phyloP scores from a whole-genome alignment of 169 alveolate genomes.

The Plasmodium ovale region DNA sequence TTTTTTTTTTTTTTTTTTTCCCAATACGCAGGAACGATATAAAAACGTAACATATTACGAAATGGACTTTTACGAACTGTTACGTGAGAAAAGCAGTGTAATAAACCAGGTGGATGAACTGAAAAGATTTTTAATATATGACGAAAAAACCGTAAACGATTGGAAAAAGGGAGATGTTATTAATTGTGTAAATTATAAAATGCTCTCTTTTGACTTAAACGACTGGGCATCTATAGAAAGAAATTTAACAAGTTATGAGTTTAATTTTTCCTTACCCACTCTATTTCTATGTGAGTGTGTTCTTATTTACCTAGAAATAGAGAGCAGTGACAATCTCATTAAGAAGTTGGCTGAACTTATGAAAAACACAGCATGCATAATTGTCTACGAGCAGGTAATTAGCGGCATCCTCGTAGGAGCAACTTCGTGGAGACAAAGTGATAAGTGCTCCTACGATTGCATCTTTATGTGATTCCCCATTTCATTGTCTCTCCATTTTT shows the following conservation, averaged over 20 bases:
- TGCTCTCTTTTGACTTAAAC: constrained; percentile 60
- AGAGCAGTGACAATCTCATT: constrained; percentile 68
- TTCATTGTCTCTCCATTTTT: background rate
- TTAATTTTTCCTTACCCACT: constrained; percentile 73
- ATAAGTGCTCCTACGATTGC: too few relatives aligned
- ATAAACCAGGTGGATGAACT: constrained; percentile 32
- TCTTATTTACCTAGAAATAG: constrained; percentile 70
- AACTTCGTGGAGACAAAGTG: too few relatives aligned
- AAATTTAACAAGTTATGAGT: constrained; percentile 19
- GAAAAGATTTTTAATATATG: constrained; percentile 39
- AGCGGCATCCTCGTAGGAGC: background rate
- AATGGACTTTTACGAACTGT: constrained; percentile 51
- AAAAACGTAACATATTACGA: constrained; percentile 52
- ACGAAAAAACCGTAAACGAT: constrained; percentile 7
- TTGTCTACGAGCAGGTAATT: constrained; percentile 77
- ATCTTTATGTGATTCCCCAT: background rate
- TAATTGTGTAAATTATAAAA: constrained; percentile 65
- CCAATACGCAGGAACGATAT: constrained; percentile 43
- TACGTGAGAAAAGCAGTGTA: constrained; percentile 40
- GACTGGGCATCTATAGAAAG: constrained; percentile 6
- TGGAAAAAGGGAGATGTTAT: constrained; percentile 38
- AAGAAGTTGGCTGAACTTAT: constrained; percentile 48
- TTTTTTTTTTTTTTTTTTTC: background rate
- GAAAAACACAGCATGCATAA: constrained; percentile 60
- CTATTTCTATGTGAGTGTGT: constrained; percentile 80